Conservation (phyloP, 2,329 filamentous ascomycete species). For the Colletotrichum higginsianum region DNA sequence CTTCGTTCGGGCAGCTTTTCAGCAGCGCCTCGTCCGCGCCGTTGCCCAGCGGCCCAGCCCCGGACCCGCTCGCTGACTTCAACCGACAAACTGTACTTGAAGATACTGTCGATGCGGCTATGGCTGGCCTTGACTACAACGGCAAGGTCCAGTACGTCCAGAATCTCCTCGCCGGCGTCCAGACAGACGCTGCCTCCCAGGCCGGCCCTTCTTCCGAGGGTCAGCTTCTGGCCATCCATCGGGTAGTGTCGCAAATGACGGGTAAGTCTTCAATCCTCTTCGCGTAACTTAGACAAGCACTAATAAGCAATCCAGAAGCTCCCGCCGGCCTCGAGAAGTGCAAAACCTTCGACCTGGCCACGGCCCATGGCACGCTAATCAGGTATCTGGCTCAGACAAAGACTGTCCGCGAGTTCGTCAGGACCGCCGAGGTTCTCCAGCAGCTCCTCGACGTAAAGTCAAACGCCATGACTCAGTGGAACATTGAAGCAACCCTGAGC, state of each 20-base stretch:
- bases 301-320: conserved; percentile 23
- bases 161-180: conserved; percentile 50
- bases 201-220: conserved; percentile 45
- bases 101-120: conserved; percentile 51
- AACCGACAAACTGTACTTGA: conserved; percentile 46
- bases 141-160: conserved; percentile 57
- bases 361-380: conserved; percentile 59
- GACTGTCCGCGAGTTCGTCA: conserved; percentile 52
- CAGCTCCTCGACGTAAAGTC: conserved; percentile 66
- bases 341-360: conserved; percentile 56
- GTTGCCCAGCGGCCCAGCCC: conserved; percentile 14
- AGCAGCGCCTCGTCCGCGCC: conserved; percentile 1
- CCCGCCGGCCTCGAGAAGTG: conserved; percentile 34
- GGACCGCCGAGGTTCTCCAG: conserved; percentile 59
- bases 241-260: conserved; percentile 57
- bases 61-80: conserved; percentile 34
- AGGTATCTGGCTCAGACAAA: conserved; percentile 50
- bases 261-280: conserved; percentile 47
- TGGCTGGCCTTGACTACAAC: conserved; percentile 50
- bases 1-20: conserved; percentile 49
- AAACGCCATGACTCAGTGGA: conserved; percentile 70
- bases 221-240: conserved; percentile 61
- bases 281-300: not conserved
- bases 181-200: conserved; percentile 10
- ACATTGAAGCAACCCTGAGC: conserved; percentile 68